These are phyloP conservation scores for Vitis hybrid DNA, from an alignment of 177 flowering plant genomes.

Conservation along the genomic window DNA sequence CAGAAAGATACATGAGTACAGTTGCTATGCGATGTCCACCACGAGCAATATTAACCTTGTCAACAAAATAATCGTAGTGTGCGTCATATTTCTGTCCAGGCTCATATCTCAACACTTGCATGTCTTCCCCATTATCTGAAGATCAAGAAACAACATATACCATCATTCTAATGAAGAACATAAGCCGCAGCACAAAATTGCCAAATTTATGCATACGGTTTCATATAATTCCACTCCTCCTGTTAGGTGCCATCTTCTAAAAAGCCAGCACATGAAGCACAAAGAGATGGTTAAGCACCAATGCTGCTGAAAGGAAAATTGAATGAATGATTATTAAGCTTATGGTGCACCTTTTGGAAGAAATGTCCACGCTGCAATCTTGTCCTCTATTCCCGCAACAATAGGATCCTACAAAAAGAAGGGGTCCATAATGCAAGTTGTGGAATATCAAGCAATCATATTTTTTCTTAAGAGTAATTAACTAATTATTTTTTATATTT, in stretches of 20 bases:
- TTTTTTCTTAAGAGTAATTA: neutral
- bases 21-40: conserved; percentile 96
- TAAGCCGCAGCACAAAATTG: too few species aligned
- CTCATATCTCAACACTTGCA: conserved; percentile 88
- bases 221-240: too few species aligned
- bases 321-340: neutral
- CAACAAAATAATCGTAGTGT: conserved; percentile 83
- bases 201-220: too few species aligned
- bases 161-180: neutral
- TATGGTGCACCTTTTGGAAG: conserved; percentile 79
- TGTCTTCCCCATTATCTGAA: conserved; percentile 95
- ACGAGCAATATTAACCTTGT: conserved; percentile 81
- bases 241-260: neutral
- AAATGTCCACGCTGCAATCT: conserved; percentile 90
- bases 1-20: conserved; percentile 87
- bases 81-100: conserved; percentile 86
- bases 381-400: conserved; percentile 83
- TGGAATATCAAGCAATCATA: too few species aligned
- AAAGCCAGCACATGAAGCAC: neutral
- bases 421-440: conserved; percentile 3
- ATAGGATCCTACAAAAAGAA: conserved; percentile 67
- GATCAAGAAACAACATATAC: conserved; percentile 5
- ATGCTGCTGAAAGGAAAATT: neutral
- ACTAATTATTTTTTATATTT: too few species aligned
- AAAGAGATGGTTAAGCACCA: too few species aligned